Base-by-base conservation (phyloP, 495 filamentous ascomycete genomes). In the Jackrogersella minutella region DNA sequence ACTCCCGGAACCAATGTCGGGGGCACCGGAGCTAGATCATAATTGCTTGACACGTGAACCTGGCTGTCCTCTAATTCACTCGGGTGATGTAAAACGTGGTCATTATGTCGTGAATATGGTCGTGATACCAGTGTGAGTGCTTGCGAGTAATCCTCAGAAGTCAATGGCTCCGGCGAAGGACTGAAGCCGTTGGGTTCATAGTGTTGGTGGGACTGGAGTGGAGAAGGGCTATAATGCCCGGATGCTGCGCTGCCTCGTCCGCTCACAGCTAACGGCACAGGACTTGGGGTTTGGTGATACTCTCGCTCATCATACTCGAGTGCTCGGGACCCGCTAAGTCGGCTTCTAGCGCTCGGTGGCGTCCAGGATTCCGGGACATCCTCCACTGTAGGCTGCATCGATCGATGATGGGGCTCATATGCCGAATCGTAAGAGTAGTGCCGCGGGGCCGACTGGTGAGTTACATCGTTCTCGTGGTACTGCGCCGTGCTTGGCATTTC, bases 1-100 rank as follows among this genome's bases (percentile, higher is more conserved):
- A 90, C 86, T 1, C 90, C 90, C 22, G 90, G 85, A 53, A 91
- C 86, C 17, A 93, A 77, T 41, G 88, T 91, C 17, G 86, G 75
- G 0, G 90, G 90, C 61, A 91, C 81, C 9, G 80, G 63, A 9
- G 86, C 77, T 5, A 75, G 66, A 37, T 74, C 71, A 71, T 83
- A 78, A 49, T 73, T 55, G 21, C 68, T 61, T 21, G 76, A 55
- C 7, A 55, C 36, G 7, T 64, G 68, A 14, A 73, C 22, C 3
- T 72, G 66, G 44, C 54, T 71, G 49, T 78, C 74, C 17, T 81
- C 75, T 26, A 75, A 17, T 47, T 79, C 79, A 54, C 64, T 75
- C 6, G 68, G 66, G 22, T 75, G 70, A 17, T 66, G 64, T 33
- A 71, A 52, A 54, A 65, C 60, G 41, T 69, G 66, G 11, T 61